Evolutionary conservation across 2,329 filamentous ascomycete species (phyloP), one percentile per base, ranked within the genome.

Genomic region (Fusarium pilosicola): DNA sequence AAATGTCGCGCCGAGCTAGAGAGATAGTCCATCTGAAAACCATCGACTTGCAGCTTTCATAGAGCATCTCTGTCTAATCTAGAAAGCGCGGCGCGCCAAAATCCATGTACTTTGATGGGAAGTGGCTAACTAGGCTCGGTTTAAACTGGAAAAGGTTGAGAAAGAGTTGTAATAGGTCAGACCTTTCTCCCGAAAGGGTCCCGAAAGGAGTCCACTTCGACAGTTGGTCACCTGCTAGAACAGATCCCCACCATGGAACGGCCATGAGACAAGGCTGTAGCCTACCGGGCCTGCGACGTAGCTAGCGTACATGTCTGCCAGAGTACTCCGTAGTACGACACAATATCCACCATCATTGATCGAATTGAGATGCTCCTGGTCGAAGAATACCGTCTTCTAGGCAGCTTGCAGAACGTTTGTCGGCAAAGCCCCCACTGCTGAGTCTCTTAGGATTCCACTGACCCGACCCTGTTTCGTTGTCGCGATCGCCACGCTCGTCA

Each of bases 161-260:
- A 60, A 65, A 66, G 65, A 64, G 62, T 57, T 68, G 39, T 36
- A 55, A 73, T 74, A 73, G 71, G 67, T 42, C 70, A 67, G 69
- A 41, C 67, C 65, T 54, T 75, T 68, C 72, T 75, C 68, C 73
- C 71, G 65, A 74, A 67, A 61, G 70, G 61, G 62, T 75, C 68
- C 73, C 71, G 65, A 74, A 67, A 61, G 70, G 61, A 64, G 68
- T 60, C 75, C 72, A 77, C 71, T 66, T 39, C 46, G 73, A 75
- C 66, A 73, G 61, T 69, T 71, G 74, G 76, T 78, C 74, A 78
- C 73, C 74, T 76, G 75, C 73, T 77, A 68, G 70, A 58, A 68
- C 70, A 75, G 74, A 77, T 77, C 70, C 75, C 74, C 76, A 26
- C 26, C 26, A 26, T 26, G 26, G 26, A 26, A 26, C 26, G 26